Base-by-base conservation (phyloP, 768 basidiomycete genomes). In the Tylopilus felleus region DNA sequence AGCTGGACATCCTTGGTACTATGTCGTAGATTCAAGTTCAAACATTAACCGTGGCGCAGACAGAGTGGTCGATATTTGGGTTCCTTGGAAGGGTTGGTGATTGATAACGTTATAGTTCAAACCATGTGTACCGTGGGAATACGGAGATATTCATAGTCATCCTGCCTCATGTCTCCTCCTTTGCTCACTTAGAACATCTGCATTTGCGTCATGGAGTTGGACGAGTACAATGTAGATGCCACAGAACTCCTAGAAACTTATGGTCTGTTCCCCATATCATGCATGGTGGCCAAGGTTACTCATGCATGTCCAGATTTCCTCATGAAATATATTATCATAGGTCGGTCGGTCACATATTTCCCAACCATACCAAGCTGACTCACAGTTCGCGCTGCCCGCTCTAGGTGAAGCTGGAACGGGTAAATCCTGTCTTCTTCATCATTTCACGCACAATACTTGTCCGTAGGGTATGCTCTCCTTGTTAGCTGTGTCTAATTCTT, bases 271-370 rank as follows among this genome's bases (percentile, higher is more conserved):
- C 45, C 42, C 22, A 28, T 19, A 28, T 12, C 42, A 23, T 19
- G 16, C 45, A 25, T n/a, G 17, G 31, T 36, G 21, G 31, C 23
- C 31, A 53, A 47, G 52, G 48, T 55, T 55, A 49, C 61, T 65
- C 58, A 60, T 41, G 39, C n/a, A 8, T 16, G 42, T 53, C 42
- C 71, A 97, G 97, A 99, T 75, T 98, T 97, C 72, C 82, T 99
- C 61, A 93, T 98, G 86, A 99, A 99, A 76, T 93, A 94, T 74
- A 97, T 98, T 67, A 83, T 98, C 61, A 93, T 98, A 64, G 96
- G 96, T 92, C 61, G 55, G 77, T 56, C 13, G 53, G 21, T 58
- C 36, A 39, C 19, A 31, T 48, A 46, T 22, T 47, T 45, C 43
- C 43, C 45, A 19, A 46, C 53, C 33, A 52, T 49, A 48, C 60